Conservation (phyloP, 2,329 filamentous ascomycete genomes). For the Epichloe amarillans region DNA sequence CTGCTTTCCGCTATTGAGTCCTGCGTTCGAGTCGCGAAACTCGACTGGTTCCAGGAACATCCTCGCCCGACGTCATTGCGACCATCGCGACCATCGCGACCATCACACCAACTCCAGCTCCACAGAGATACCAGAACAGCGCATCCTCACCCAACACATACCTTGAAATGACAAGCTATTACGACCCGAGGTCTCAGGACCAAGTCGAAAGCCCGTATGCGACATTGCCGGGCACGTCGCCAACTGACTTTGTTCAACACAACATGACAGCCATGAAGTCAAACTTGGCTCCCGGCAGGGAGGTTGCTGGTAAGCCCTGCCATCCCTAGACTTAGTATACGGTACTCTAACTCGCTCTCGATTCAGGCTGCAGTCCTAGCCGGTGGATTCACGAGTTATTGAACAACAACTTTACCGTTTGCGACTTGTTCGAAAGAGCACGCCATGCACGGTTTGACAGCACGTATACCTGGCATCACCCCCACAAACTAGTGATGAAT, state of each 20-base stretch:
- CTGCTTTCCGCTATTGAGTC: neutral
- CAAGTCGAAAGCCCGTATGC: conserved; percentile 17
- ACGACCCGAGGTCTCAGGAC: conserved; percentile 17
- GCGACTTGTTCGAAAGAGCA: conserved; percentile 23
- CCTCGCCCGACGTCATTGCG: neutral
- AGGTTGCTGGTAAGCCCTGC: conserved; percentile 15
- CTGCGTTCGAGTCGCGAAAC: neutral
- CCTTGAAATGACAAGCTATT: conserved; percentile 16
- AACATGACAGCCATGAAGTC: conserved; percentile 21
- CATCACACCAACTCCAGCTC: neutral
- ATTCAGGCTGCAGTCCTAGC: conserved; percentile 23
- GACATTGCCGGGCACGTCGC: conserved; percentile 19
- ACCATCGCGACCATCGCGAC: neutral
- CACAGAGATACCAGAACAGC: neutral
- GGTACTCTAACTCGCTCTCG: neutral
- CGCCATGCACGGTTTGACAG: conserved; percentile 16
- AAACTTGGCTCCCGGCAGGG: conserved; percentile 12
- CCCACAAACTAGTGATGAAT: conserved; percentile 24
- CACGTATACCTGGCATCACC: conserved; percentile 21
- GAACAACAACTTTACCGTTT: conserved; percentile 23
- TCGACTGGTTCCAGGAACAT: neutral
- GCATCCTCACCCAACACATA: neutral
- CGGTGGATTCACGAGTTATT: conserved; percentile 28
- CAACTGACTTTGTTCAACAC: conserved; percentile 15
- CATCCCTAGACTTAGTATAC: neutral